Percentiles rank a stretch among this genome's conserved stretches.
phyloP scores from a whole-genome alignment of 257 asterid species.

The Linaria vulgaris region DNA sequence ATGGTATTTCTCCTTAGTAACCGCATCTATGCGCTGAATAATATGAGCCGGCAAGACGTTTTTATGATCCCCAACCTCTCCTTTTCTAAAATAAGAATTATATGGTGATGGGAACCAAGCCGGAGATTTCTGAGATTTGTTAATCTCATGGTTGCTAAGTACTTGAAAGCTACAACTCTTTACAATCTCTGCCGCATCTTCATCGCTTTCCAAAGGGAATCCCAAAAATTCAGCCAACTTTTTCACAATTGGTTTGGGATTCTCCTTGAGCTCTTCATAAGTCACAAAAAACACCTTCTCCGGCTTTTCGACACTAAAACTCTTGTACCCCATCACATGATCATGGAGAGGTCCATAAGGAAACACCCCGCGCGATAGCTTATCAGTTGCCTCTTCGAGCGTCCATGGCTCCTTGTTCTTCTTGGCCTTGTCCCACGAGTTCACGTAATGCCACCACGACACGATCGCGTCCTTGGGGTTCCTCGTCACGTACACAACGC shows the following conservation, averaged over 20 bases:
- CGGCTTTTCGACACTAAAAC: slow-evolving; percentile 27
- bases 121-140: slow-evolving; percentile 32
- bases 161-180: slow-evolving; percentile 36
- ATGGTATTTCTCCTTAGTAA: slow-evolving; percentile 35
- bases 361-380: slow-evolving; percentile 34
- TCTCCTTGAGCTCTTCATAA: slow-evolving; percentile 38
- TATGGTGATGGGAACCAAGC: slow-evolving; percentile 33
- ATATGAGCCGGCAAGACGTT: slow-evolving; percentile 27
- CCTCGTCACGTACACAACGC: neutral
- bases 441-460: slow-evolving; percentile 48
- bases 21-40: slow-evolving; percentile 32
- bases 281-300: slow-evolving; percentile 37
- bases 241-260: slow-evolving; percentile 36
- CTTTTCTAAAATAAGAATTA: slow-evolving; percentile 22
- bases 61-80: slow-evolving; percentile 36
- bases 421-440: slow-evolving; percentile 28
- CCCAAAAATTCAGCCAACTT: slow-evolving; percentile 41
- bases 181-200: slow-evolving; percentile 22
- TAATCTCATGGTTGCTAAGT: slow-evolving; percentile 37
- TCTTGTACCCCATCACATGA: slow-evolving; percentile 46
- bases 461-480: slow-evolving; percentile 46
- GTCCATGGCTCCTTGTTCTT: slow-evolving; percentile 21
- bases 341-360: slow-evolving; percentile 53
- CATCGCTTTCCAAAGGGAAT: slow-evolving; percentile 35
- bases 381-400: slow-evolving; percentile 35